phyloP scores from a whole-genome alignment of 805 yeast species.

The Candida maesae region DNA sequence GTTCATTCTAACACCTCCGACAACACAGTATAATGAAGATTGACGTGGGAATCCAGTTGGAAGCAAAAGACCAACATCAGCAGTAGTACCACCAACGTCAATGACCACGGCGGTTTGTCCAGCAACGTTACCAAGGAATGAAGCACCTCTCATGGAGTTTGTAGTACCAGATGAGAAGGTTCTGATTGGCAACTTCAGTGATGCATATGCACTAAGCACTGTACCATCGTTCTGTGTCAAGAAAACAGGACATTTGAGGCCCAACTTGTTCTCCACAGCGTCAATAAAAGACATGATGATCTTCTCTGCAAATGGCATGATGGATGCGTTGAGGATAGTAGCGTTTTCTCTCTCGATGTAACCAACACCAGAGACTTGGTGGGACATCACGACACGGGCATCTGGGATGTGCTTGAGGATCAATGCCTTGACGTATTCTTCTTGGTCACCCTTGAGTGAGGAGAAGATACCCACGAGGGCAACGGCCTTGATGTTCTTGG shows the following conservation, averaged over 20 bases:
- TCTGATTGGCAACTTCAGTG: conserved; percentile 38
- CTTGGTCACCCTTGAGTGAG: conserved; percentile 35
- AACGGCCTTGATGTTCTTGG: conserved; percentile 32
- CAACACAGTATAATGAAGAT: conserved; percentile 37
- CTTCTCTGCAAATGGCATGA: conserved; percentile 38
- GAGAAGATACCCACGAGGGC: conserved; percentile 41
- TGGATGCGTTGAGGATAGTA: conserved; percentile 42
- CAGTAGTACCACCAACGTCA: conserved; percentile 50
- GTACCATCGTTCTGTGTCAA: conserved; percentile 49
- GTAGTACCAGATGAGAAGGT: conserved; percentile 50
- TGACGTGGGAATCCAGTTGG: conserved; percentile 47
- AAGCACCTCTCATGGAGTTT: conserved; percentile 45
- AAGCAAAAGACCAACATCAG: conserved; percentile 45
- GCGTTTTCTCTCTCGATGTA: conserved; percentile 46
- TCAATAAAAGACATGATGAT: conserved; percentile 37
- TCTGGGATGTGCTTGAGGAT: conserved; percentile 33
- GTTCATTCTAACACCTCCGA: conserved; percentile 48
- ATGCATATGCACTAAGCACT: conserved; percentile 37
- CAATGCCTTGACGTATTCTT: conserved; percentile 30
- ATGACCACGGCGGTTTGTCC: conserved; percentile 35
- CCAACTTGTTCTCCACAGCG: conserved; percentile 32
- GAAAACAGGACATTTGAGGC: conserved; percentile 36
- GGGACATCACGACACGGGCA: conserved; percentile 34
- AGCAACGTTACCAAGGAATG: conserved; percentile 34
- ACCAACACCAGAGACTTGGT: conserved; percentile 40